Conservation (phyloP, 163 green algal species). For the Chlamydomonas reinhardtii region DNA sequence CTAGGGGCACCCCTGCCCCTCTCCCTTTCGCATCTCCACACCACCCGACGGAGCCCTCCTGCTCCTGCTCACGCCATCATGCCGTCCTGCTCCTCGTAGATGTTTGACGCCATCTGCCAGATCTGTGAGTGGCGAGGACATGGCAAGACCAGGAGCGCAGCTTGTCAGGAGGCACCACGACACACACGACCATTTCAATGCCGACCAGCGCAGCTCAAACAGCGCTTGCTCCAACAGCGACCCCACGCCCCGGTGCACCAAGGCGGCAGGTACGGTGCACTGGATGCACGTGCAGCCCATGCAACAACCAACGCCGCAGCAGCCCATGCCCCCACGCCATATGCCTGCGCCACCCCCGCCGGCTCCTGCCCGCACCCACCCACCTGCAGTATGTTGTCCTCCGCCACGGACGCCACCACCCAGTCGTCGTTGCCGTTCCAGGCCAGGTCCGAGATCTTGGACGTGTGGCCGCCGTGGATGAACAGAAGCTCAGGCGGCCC, state of each 20-base stretch:
- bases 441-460: constrained; percentile 96
- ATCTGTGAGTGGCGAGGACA: constrained; percentile 62
- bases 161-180: no score
- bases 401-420: constrained; percentile 95
- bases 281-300: no score
- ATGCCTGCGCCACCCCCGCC: neutral
- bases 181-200: no score
- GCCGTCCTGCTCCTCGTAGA: constrained; percentile 71
- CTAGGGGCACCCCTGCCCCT: no score
- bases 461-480: constrained; percentile 99
- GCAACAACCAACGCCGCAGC: neutral
- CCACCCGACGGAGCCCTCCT: no score
- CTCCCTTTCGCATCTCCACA: no score
- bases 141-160: no score
- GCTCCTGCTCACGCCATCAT: neutral
- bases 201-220: no score
- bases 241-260: no score
- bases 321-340: no score
- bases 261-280: no score
- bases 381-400: constrained; percentile 99
- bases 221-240: no score
- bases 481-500: constrained; percentile 99
- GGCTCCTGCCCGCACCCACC: constrained; percentile 43
- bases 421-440: constrained; percentile 98
- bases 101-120: constrained; percentile 94